phyloP scores from a whole-genome alignment of 108 stramenopile genomes.

The Cyclotella kingstonii region DNA sequence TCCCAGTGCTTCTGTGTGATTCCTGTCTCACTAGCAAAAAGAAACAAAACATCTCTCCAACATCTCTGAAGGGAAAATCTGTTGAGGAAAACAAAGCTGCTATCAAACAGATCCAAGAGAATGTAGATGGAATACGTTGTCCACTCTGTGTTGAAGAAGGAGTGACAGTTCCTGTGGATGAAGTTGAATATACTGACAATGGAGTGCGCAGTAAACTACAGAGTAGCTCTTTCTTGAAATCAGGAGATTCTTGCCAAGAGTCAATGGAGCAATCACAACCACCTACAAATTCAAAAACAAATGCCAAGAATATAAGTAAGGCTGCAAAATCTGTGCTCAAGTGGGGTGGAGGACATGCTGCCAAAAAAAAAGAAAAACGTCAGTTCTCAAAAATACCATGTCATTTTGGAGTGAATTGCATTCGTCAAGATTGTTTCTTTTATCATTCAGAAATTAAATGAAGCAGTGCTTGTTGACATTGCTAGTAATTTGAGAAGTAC shows the following conservation, averaged over 20 bases:
- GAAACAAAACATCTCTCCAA: conserved; percentile 23
- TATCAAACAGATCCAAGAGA: too few relatives aligned
- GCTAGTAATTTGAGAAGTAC: too few relatives aligned
- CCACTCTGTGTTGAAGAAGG: conserved; percentile 82
- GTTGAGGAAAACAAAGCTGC: not conserved
- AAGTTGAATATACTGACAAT: conserved; percentile 85
- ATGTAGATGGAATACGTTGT: conserved; percentile 57
- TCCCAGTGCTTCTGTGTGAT: conserved; percentile 87
- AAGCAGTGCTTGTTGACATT: too few relatives aligned
- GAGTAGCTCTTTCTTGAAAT: conserved; percentile 30
- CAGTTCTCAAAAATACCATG: conserved; percentile 56
- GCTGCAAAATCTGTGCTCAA: conserved; percentile 85
- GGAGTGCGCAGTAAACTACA: conserved; percentile 57
- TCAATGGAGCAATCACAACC: not conserved
- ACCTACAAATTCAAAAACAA: not conserved
- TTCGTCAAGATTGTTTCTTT: conserved; percentile 83
- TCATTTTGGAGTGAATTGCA: conserved; percentile 74
- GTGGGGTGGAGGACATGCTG: conserved; percentile 91
- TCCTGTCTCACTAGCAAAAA: conserved; percentile 54
- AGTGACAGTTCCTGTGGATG: conserved; percentile 73
- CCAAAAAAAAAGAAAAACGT: conserved; percentile 65
- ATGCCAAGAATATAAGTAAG: conserved; percentile 9
- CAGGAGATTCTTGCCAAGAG: conserved; percentile 1
- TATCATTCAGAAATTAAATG: conserved; percentile 55
- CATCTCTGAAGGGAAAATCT: not conserved